phyloP scores from a whole-genome alignment of 768 basidiomycete genomes.

The Tulasnella sp. region DNA sequence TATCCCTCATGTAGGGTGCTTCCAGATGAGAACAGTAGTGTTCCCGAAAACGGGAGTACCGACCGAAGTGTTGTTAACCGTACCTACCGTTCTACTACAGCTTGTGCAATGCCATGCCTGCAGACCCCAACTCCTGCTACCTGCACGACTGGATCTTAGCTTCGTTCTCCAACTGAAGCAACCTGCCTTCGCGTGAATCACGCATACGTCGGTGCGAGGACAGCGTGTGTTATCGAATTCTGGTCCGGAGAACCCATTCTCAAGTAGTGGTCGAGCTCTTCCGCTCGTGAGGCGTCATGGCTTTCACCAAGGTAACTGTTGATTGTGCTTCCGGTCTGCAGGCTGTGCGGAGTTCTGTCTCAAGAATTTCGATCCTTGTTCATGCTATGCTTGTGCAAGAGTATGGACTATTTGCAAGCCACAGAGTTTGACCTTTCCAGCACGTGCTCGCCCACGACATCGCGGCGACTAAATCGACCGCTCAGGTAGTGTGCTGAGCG shows the following conservation, averaged over 20 bases:
- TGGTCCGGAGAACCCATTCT: background rate
- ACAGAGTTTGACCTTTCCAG: background rate
- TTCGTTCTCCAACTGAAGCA: background rate
- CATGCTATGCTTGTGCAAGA: conserved; percentile 61
- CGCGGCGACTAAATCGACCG: background rate
- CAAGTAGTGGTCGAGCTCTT: background rate
- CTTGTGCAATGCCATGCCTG: too few species aligned
- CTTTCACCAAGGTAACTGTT: background rate
- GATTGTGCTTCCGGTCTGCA: background rate
- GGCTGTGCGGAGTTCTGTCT: conserved; percentile 19
- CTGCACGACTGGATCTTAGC: background rate
- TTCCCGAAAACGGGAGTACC: too few species aligned
- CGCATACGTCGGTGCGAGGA: too few species aligned
- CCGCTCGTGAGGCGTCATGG: background rate
- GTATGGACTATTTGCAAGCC: conserved; percentile 26
- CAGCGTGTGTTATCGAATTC: too few species aligned
- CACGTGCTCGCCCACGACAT: background rate
- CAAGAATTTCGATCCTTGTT: conserved; percentile 35
- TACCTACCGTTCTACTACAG: too few species aligned
- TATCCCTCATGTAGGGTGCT: too few species aligned
- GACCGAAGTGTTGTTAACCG: too few species aligned
- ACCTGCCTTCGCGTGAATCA: too few species aligned
- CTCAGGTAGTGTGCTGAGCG: background rate
- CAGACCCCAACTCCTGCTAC: too few species aligned
- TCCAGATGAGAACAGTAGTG: too few species aligned